Base-by-base conservation (phyloP, 2,329 filamentous ascomycete species). In the Mycosphaerelloides madeirae region DNA sequence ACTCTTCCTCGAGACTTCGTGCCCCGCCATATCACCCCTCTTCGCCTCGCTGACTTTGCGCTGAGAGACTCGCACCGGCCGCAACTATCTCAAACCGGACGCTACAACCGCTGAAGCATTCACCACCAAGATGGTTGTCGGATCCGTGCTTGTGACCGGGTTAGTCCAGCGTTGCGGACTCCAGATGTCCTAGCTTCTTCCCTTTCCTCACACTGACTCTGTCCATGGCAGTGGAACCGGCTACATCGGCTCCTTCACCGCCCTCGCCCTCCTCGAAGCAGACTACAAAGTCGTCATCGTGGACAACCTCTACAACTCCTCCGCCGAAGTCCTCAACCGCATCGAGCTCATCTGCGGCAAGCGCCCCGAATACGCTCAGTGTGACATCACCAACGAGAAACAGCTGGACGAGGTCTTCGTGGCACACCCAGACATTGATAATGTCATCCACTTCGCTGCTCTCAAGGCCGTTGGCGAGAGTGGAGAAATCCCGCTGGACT, bases 381-480 rank as follows among this genome's bases (percentile, higher is more conserved):
- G 82, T 64, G 93, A 98, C 71, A 80, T 98, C 61, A 96, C 88
- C 58, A 80, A 96, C 64, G 85, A 93, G 68, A 77, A 78, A 52
- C 85, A 76, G 11, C 78, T 98, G 46, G 87, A 96, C 66, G 82
- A 83, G 61, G 85, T 97, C 60, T 96, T 98, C 65, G 76, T 80
- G 52, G 85, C 85, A 64, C 85, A 97, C 71, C 88, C 90, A 40
- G 84, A 87, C 62, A 96, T 98, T 63, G 89, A 96, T 78, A 95
- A 87, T 66, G 93, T 97, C 55, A 97, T 98, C 62, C 93, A 98
- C 76, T 98, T 98, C 66, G 94, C 93, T 53, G 93, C 93, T 18
- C 79, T 98, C 58, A 98, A 98, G 88, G 91, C 94, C 36, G 93
- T 98, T 49, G 93, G 93, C 63, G 91, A 98, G 73, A 97, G 91